Evolutionary conservation across 495 filamentous ascomycete genomes (phyloP).

Genomic region (Xylona heveae): DNA sequence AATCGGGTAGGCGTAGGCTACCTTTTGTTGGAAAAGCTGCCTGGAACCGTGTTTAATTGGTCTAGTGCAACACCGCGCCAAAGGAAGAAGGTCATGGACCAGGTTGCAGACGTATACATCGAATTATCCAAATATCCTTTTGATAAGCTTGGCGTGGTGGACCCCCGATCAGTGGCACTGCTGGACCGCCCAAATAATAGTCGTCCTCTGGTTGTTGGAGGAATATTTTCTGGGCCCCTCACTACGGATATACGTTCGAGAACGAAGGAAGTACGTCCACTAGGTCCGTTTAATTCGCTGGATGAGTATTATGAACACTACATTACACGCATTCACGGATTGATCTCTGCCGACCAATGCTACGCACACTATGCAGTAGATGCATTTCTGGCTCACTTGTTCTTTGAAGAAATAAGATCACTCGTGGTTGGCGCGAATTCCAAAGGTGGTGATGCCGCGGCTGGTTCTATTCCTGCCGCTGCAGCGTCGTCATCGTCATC

Average conservation of each 20-base stretch:
- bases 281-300: background rate
- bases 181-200: slow-evolving; percentile 5
- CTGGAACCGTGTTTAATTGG: slow-evolving; percentile 15
- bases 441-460: no score
- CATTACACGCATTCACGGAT: background rate
- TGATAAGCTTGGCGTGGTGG: slow-evolving; percentile 11
- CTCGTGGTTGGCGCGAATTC: no score
- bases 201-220: no score
- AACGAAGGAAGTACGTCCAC: no score
- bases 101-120: slow-evolving; percentile 20
- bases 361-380: slow-evolving; percentile 12
- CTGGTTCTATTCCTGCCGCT: slow-evolving; percentile 4
- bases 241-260: no score
- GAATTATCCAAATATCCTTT: slow-evolving; percentile 18
- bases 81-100: slow-evolving; percentile 15
- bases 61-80: slow-evolving; percentile 11
- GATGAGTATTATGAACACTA: background rate
- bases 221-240: no score
- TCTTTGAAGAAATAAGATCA: slow-evolving; percentile 13
- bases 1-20: slow-evolving; percentile 17
- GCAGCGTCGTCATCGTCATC: background rate
- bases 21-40: slow-evolving; percentile 20
- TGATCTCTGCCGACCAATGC: slow-evolving; percentile 7
- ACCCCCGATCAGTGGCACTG: slow-evolving; percentile 11
- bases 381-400: slow-evolving; percentile 18